Conservation (phyloP, 192 early-diverging fungal species). For the Cetraspora pellucida region DNA sequence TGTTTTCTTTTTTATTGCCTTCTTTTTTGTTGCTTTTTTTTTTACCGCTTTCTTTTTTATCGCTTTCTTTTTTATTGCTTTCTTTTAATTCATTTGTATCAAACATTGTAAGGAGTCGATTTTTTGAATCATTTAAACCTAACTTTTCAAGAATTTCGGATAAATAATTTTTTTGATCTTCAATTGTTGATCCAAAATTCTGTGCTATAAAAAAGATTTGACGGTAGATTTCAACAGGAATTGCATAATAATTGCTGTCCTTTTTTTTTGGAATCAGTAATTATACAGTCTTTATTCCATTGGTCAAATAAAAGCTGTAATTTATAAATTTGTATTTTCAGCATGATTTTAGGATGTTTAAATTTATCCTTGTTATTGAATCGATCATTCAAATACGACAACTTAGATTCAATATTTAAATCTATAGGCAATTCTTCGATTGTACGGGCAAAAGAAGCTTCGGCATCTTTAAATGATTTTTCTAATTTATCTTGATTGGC, state of each 20-base stretch:
- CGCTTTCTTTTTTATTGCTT: too few species aligned
- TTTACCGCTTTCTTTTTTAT: not conserved
- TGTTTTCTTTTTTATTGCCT: not conserved
- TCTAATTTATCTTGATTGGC: not conserved
- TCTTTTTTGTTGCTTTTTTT: not conserved
- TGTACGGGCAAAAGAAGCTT: not conserved
- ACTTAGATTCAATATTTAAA: not conserved
- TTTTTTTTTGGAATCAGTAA: not conserved
- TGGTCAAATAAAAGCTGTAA: slow-evolving; percentile 23
- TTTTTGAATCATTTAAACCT: not conserved
- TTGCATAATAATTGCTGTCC: not conserved
- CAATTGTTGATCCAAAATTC: slow-evolving; percentile 3
- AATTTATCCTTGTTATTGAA: not conserved
- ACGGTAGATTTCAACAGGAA: slow-evolving; percentile 22
- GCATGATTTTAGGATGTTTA: not conserved
- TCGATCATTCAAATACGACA: not conserved
- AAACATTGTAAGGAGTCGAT: not conserved
- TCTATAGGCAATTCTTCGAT: not conserved
- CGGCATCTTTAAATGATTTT: not conserved
- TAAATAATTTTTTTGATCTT: not conserved
- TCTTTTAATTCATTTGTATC: not conserved
- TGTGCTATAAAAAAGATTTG: slow-evolving; percentile 21
- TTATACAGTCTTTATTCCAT: slow-evolving; percentile 11
- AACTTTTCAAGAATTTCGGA: not conserved
- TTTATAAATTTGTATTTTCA: not conserved